phyloP scores from a whole-genome alignment of 148 eudicot genomes.

The Spergularia bocconei region DNA sequence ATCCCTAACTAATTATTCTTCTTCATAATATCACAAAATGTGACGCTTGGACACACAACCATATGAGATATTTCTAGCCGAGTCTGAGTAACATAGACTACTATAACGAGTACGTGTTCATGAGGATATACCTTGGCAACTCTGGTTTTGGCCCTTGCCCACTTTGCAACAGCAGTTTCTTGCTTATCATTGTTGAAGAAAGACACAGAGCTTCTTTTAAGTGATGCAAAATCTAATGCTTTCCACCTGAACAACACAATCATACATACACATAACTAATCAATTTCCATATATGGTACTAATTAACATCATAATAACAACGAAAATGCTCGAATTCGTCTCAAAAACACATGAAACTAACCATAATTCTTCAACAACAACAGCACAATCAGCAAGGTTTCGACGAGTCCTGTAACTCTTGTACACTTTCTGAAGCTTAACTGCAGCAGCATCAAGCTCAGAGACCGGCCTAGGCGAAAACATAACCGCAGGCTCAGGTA shows the following conservation, averaged over 20 bases:
- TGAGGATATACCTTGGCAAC: conserved; percentile 62
- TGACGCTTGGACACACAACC: too few relatives aligned
- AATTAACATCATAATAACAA: background rate
- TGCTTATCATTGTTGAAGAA: conserved; percentile 69
- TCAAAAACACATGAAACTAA: conserved; percentile 21
- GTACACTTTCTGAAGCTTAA: conserved; percentile 77
- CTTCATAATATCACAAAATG: too few relatives aligned
- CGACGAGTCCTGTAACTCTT: conserved; percentile 84
- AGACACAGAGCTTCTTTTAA: conserved; percentile 68
- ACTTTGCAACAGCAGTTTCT: conserved; percentile 72
- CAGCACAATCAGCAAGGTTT: conserved; percentile 93
- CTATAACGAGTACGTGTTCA: background rate
- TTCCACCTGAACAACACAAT: conserved; percentile 62
- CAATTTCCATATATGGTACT: background rate
- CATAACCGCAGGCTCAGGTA: conserved; percentile 67
- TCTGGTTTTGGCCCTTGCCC: conserved; percentile 84
- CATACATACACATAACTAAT: conserved; percentile 10
- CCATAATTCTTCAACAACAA: conserved; percentile 85
- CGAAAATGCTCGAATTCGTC: background rate
- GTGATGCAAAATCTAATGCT: conserved; percentile 80
- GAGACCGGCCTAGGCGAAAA: conserved; percentile 74
- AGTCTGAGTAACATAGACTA: background rate
- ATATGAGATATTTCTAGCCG: too few relatives aligned
- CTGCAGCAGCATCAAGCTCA: conserved; percentile 88
- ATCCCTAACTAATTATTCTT: too few relatives aligned